Evolutionary conservation across 2,329 filamentous ascomycete genomes (phyloP).

Genomic region (Trichoderma breve): DNA sequence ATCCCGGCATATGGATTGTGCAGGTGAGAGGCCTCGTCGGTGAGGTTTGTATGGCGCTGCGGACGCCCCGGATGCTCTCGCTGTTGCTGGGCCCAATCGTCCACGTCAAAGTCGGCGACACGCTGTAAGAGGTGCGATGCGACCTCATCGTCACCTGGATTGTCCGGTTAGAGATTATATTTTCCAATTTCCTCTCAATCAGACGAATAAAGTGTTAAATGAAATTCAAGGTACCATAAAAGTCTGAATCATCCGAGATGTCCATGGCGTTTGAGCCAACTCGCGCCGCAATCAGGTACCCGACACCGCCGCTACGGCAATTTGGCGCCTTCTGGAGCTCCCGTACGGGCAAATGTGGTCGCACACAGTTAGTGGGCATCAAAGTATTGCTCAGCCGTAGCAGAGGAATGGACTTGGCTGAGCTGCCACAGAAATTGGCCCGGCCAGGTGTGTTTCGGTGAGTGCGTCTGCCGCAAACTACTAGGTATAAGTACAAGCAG

Average conservation of each 20-base stretch:
- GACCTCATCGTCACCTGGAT: constrained; percentile 54
- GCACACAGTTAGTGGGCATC: not conserved
- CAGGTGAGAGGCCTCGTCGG: constrained; percentile 33
- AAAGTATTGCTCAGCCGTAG: not conserved
- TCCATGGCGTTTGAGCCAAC: constrained; percentile 33
- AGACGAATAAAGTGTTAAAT: not conserved
- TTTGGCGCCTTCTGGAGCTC: not conserved
- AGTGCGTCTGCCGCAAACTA: not conserved
- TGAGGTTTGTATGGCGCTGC: constrained; percentile 23
- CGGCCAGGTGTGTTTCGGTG: not conserved
- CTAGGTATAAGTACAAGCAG: not conserved
- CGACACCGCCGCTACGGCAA: not conserved
- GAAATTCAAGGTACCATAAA: constrained; percentile 47
- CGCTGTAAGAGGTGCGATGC: constrained; percentile 48
- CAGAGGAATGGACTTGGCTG: not conserved
- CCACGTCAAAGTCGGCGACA: constrained; percentile 49
- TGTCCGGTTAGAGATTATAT: not conserved
- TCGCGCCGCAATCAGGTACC: not conserved
- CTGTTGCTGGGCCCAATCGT: constrained; percentile 42
- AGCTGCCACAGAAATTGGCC: not conserved
- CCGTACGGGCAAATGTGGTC: not conserved
- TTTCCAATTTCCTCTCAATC: not conserved
- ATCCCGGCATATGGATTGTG: constrained; percentile 61
- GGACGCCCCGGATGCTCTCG: constrained; percentile 30
- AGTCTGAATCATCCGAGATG: constrained; percentile 50